Evolutionary conservation across 192 early-diverging fungal genomes (phyloP), one percentile per base, ranked within the genome.

Genomic region (Entomortierella beljakovae): DNA sequence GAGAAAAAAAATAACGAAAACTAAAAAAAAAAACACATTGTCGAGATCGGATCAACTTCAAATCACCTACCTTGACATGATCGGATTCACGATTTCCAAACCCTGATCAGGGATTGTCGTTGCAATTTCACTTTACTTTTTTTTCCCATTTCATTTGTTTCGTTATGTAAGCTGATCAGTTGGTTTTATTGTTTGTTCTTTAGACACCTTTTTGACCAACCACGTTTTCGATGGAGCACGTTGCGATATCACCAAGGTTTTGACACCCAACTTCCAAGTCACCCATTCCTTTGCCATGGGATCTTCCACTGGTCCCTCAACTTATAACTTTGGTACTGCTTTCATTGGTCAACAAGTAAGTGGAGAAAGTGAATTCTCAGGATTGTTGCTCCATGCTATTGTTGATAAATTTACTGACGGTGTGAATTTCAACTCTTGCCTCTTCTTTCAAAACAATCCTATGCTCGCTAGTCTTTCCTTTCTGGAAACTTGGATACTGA

Each of bases 401-500:
- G n/a, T n/a, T n/a, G n/a, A n/a, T n/a, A n/a, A n/a, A n/a, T n/a
- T n/a, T n/a, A n/a, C n/a, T n/a, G n/a, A n/a, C n/a, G n/a, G n/a
- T n/a, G n/a, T n/a, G n/a, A n/a, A n/a, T n/a, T n/a, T n/a, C n/a
- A n/a, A n/a, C n/a, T n/a, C n/a, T n/a, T n/a, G n/a, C n/a, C n/a
- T 22, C 7, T 10, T 29, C 5, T 51, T 38, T 37, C n/a, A 29
- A n/a, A n/a, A n/a, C n/a, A n/a, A n/a, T n/a, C 32, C 6, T 23
- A 50, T 23, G 29, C 33, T 53, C 20, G 28, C 42, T 73, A 95
- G 92, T 91, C 90, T 26, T 87, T 95, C 85, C 83, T 98, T 73
- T 95, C 96, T 74, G 98, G 97, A 22, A 95, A 93, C 76, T 91
- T 99, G 84, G 98, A 99, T 75, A 93, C 93, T 65, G 93, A 98